These are phyloP conservation scores for Staphylotrichum longicolle DNA, from an alignment of 495 filamentous ascomycete species.

Conservation along the genomic window DNA sequence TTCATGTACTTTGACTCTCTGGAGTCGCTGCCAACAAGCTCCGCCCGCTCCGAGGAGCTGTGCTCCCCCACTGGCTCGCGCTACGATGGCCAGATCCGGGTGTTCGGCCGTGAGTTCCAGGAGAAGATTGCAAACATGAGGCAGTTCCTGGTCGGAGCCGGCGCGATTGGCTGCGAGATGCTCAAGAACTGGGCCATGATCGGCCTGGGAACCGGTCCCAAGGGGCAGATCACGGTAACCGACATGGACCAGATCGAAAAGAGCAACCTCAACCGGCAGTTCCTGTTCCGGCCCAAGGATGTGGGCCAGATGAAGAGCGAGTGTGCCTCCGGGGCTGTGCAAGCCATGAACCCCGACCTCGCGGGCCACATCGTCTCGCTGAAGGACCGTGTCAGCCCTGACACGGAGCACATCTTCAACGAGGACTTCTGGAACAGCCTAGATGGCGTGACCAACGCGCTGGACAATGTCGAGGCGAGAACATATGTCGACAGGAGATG, in stretches of 20 bases:
- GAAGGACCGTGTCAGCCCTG: constrained; percentile 84
- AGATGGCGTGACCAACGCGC: constrained; percentile 91
- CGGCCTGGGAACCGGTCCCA: constrained; percentile 82
- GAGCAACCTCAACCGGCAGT: constrained; percentile 98
- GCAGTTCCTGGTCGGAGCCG: constrained; percentile 93
- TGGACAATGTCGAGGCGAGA: constrained; percentile 96
- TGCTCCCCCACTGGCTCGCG: constrained; percentile 80
- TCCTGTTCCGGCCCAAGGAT: constrained; percentile 90
- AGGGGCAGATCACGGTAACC: constrained; percentile 86
- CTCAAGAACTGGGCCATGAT: constrained; percentile 99
- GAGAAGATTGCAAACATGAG: constrained; percentile 85
- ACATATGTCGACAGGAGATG: constrained; percentile 97
- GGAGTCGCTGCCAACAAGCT: constrained; percentile 79
- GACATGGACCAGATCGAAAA: constrained; percentile 99
- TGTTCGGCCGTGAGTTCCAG: constrained; percentile 91
- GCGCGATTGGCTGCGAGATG: constrained; percentile 98
- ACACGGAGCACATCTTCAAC: constrained; percentile 94
- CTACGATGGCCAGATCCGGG: constrained; percentile 96
- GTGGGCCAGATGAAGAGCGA: constrained; percentile 98
- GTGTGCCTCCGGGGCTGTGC: constrained; percentile 81
- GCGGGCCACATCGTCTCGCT: constrained; percentile 77
- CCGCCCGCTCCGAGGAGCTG: constrained; percentile 73
- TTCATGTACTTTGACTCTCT: constrained; percentile 97
- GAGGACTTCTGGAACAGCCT: constrained; percentile 90
- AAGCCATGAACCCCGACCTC: constrained; percentile 93